Evolutionary conservation across 257 asterid genomes (phyloP), one percentile per base, ranked within the genome.

Genomic region (Jasminum sambac): DNA sequence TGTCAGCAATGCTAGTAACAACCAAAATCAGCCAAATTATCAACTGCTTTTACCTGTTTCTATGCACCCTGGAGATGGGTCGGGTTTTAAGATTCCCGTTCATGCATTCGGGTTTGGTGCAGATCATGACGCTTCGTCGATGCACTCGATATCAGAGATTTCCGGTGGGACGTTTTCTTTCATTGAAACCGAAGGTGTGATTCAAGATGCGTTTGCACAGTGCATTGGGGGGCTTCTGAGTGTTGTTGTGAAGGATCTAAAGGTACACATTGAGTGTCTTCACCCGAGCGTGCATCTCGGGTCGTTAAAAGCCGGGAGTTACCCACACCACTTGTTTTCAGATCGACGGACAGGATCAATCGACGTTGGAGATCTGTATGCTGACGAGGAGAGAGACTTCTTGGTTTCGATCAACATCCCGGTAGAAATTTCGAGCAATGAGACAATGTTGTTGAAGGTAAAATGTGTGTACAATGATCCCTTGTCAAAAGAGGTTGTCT

Each of bases 181-280:
- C 82, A 95, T 95, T 10, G 99, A 95, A 81, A 86, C 97, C 1
- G 99, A 95, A 78, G 82, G 95, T 19, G 95, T 83, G n/a, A 95
- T 95, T 50, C 99, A 95, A 81, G 97, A 95, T 65, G 99, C 99
- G 1, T 95, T 95, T 74, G 99, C 99, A 11, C 99, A 95, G 80
- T 95, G 99, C 82, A 95, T 95, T 43, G 99, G 98, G 0, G 99
- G 99, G 41, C 94, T 95, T 63, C 76, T 95, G 80, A 95, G 99
- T 62, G 98, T 95, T 19, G 90, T 90, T 52, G 95, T 95, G 48
- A 95, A 95, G 83, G 90, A 88, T 75, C 71, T 95, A 63, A 87
- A 74, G 8, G 73, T 95, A 24, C 72, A 26, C 46, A 79, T 95
- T 0, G 95, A 88, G 74, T 77, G 92, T 59, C 86, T 77, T 48